Evolutionary conservation across 225 moss, liverwort and hornwort genomes (phyloP).

Genomic region (Pleurozium schreberi): DNA sequence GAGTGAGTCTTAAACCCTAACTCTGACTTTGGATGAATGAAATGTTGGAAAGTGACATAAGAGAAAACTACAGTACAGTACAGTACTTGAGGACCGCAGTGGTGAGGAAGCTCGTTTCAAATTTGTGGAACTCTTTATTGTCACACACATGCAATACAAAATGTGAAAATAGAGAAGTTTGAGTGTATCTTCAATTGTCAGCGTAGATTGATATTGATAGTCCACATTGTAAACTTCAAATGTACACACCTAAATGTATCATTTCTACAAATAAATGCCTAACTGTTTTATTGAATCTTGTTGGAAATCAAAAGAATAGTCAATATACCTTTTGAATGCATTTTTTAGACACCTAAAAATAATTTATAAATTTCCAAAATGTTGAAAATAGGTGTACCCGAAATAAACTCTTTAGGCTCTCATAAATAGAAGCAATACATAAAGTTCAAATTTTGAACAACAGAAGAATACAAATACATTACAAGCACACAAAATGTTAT

Average conservation of each 20-base stretch:
- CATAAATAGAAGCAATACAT: not conserved
- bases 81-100: not conserved
- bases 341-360: not conserved
- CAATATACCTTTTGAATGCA: not conserved
- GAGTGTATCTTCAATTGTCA: not conserved
- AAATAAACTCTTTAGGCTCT: not conserved
- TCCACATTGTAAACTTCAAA: not conserved
- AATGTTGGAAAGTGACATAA: not conserved
- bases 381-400: rapidly evolving
- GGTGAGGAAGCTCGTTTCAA: not conserved
- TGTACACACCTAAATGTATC: not conserved
- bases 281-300: not conserved
- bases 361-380: not conserved
- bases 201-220: rapidly evolving
- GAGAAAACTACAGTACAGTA: not conserved
- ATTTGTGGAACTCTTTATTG: not conserved
- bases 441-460: too few relatives aligned
- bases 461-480: too few relatives aligned
- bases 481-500: too few relatives aligned
- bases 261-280: not conserved
- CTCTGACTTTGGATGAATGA: not conserved
- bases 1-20: not conserved
- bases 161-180: not conserved
- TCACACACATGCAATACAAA: not conserved
- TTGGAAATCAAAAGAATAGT: not conserved